Conservation (phyloP, 2,329 filamentous ascomycete species). For the Thielaviopsis euricoi region DNA sequence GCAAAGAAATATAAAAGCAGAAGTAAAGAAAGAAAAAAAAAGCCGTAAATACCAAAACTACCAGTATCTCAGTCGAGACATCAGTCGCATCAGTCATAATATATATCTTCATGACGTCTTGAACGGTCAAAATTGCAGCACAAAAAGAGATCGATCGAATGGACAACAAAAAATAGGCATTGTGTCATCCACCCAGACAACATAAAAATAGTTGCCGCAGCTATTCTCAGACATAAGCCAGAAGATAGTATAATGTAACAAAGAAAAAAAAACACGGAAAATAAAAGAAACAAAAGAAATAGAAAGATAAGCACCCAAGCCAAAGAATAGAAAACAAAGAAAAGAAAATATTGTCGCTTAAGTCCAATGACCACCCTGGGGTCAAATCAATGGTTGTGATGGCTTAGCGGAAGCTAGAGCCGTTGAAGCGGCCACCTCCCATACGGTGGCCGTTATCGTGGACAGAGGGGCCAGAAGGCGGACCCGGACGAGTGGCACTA, state of each 20-base stretch:
- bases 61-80: neutral
- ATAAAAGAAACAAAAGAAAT: neutral
- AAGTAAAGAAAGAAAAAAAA: neutral
- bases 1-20: neutral
- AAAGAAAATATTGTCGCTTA: neutral
- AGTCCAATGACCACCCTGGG: neutral
- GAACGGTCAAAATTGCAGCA: neutral
- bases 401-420: constrained; percentile 36
- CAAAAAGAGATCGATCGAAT: neutral
- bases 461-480: constrained; percentile 55
- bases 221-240: neutral
- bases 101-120: neutral
- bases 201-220: neutral
- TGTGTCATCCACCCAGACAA: neutral
- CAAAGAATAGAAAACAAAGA: neutral
- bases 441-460: constrained; percentile 27
- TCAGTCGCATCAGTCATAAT: neutral
- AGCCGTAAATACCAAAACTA: neutral
- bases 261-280: neutral
- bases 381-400: neutral
- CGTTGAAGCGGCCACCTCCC: constrained; percentile 40
- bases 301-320: neutral
- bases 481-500: constrained; percentile 73
- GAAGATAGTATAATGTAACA: neutral
- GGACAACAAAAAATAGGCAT: neutral